phyloP scores from a whole-genome alignment of 1,284 basidiomycete genomes.

The Testicularia cyperi region DNA sequence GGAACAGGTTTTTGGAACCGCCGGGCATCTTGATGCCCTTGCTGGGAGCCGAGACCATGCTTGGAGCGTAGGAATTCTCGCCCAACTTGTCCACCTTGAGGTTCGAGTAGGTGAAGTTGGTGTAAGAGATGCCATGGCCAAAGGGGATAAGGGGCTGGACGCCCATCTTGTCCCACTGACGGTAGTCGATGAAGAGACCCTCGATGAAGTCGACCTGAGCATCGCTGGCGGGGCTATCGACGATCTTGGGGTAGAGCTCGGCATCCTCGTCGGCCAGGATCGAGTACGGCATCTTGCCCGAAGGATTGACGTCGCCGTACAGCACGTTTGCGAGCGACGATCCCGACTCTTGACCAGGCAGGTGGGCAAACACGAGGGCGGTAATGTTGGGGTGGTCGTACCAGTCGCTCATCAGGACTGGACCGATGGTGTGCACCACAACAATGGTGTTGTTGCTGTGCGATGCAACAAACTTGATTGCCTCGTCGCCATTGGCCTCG shows the following conservation, averaged over 20 bases:
- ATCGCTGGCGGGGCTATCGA: slow-evolving; percentile 24
- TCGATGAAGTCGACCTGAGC: slow-evolving; percentile 54
- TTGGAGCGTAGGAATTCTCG: too few species aligned
- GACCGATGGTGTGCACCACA: slow-evolving; percentile 43
- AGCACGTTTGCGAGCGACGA: slow-evolving; percentile 42
- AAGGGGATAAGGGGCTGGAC: slow-evolving; percentile 49
- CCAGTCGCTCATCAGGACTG: slow-evolving; percentile 45
- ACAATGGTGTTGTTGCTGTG: slow-evolving; percentile 54
- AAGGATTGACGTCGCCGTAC: slow-evolving; percentile 49
- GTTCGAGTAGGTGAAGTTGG: slow-evolving; percentile 41
- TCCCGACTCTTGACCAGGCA: slow-evolving; percentile 49
- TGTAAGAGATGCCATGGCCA: slow-evolving; percentile 51
- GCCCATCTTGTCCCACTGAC: slow-evolving; percentile 37
- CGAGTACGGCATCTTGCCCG: slow-evolving; percentile 50
- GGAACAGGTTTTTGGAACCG: slow-evolving; percentile 34
- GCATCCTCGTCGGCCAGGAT: slow-evolving; percentile 46
- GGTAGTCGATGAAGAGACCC: slow-evolving; percentile 44
- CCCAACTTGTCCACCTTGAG: slow-evolving; percentile 35
- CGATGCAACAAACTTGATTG: slow-evolving; percentile 39
- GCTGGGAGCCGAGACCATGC: too few species aligned
- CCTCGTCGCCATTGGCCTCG: slow-evolving; percentile 72
- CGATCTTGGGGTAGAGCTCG: slow-evolving; percentile 44
- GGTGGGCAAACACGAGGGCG: slow-evolving; percentile 43
- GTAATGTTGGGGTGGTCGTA: slow-evolving; percentile 52
- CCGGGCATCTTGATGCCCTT: too few species aligned